Base-by-base conservation (phyloP, 2,329 filamentous ascomycete genomes). In the Geosmithia putterillii region DNA sequence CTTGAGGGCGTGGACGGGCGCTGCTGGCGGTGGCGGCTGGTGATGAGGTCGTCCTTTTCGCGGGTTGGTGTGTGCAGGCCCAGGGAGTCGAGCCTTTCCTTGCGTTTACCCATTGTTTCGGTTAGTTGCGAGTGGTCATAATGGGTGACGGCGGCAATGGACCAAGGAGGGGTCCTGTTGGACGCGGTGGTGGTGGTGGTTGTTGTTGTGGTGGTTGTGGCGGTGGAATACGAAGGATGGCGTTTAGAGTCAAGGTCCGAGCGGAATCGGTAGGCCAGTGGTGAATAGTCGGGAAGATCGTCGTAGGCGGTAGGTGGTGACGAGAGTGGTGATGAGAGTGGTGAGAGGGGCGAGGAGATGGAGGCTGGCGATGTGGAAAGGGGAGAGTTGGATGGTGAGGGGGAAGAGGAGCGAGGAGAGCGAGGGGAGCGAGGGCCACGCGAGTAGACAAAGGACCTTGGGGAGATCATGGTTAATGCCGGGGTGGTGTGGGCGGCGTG, bases 1-100 rank as follows among this genome's bases (percentile, higher is more conserved):
- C 66, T 70, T 18, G 71, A 69, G 19, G 70, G 53, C 25, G 57
- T 60, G 37, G 54, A 53, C 39, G 59, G 53, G 37, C 54, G 53
- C 35, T 53, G 41, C 55, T 45, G 46, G 50, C 52, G 48, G 57
- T 47, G 50, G 58, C 41, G 6, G 23, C 10, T 25, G 23, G 23
- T 6, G 23, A 25, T 6, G 23, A 10, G 23, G 6, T 25, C 7
- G 23, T 25, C 23, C 23, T 25, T 25, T 50, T 51, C 46, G 47
- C 52, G 57, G 45, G 44, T 52, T 54, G 22, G 57, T 52, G 46
- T 54, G 50, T 14, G 23, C 34, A 56, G 53, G 49, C 47, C 49
- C 28, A 48, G 43, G 40, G 50, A 51, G 44, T 59, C 54, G 48
- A 53, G 52, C 46, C 55, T 51, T 22, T 55, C 51, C 48, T 58